Evolutionary conservation across 2,329 filamentous ascomycete genomes (phyloP).

Genomic region (Monosporascus cannonballus): DNA sequence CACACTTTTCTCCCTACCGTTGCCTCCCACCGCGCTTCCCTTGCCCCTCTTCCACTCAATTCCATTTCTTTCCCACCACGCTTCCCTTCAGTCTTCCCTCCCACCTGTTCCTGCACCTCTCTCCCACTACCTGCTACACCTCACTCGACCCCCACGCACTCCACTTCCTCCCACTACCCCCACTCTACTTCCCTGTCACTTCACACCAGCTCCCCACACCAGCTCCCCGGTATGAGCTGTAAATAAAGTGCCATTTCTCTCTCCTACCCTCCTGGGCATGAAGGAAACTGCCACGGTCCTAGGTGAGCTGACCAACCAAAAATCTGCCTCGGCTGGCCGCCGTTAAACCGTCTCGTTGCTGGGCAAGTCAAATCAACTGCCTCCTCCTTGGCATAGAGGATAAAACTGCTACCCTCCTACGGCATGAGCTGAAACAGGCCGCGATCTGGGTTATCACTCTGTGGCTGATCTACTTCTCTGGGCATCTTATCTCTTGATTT

Average conservation of each 20-base stretch:
- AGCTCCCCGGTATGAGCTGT: no score
- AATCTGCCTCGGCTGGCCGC: no score
- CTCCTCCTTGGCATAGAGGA: no score
- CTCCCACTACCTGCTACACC: neutral
- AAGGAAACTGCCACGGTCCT: no score
- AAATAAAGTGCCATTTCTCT: no score
- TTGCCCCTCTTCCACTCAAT: neutral
- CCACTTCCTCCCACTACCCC: neutral
- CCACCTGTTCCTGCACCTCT: neutral
- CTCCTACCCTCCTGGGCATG: neutral
- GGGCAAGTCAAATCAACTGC: no score
- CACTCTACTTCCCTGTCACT: neutral
- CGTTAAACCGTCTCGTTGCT: no score
- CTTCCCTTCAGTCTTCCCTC: neutral
- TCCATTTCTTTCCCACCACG: neutral
- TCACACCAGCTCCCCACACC: no score
- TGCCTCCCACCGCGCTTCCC: neutral
- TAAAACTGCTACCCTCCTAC: no score
- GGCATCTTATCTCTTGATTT: neutral
- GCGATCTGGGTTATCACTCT: neutral
- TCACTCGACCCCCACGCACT: neutral
- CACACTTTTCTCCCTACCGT: neutral
- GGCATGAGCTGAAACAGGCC: no score
- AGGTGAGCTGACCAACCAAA: no score
- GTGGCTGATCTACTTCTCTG: neutral